Evolutionary conservation across 352 stramenopile genomes (phyloP).

Genomic region (Phytophthora palmivora): DNA sequence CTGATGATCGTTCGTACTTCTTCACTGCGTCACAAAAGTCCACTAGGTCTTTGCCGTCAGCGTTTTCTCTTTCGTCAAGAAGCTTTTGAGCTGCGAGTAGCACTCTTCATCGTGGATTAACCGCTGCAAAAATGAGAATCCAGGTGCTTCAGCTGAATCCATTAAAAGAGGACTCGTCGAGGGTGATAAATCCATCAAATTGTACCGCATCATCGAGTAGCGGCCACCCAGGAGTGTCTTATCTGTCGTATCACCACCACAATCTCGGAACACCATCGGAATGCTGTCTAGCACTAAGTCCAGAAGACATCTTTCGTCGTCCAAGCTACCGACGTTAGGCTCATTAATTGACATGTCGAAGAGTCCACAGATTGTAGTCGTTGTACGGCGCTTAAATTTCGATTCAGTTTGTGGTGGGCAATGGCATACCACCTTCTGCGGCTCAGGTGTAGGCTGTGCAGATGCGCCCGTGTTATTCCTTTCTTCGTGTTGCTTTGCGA

Average conservation of each 20-base stretch:
- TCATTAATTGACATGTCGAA: conserved; percentile 84
- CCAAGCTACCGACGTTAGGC: conserved; percentile 77
- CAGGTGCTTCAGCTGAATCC: conserved; percentile 66
- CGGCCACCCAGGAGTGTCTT: conserved; percentile 86
- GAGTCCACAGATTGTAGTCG: conserved; percentile 67
- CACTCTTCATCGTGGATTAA: conserved; percentile 91
- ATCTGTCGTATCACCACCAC: conserved; percentile 84
- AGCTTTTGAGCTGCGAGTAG: conserved; percentile 82
- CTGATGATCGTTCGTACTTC: conserved; percentile 77
- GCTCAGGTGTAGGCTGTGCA: conserved; percentile 23
- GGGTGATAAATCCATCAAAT: conserved; percentile 61
- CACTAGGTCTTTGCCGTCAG: conserved; percentile 67
- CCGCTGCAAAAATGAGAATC: conserved; percentile 89
- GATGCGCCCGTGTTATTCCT: conserved; percentile 55
- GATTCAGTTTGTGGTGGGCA: conserved; percentile 38
- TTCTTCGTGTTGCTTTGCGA: conserved; percentile 73
- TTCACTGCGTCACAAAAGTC: conserved; percentile 88
- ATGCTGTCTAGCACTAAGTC: conserved; percentile 87
- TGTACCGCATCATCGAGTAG: conserved; percentile 82
- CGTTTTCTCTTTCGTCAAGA: conserved; percentile 70
- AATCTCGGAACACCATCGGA: conserved; percentile 88
- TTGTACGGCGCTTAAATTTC: conserved; percentile 43
- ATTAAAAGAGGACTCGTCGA: conserved; percentile 62
- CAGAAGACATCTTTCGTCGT: conserved; percentile 79
- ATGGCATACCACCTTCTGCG: conserved; percentile 39